These are phyloP conservation scores for Aspergillus awamori DNA, from an alignment of 2,329 filamentous ascomycete species.

Conservation along the genomic window DNA sequence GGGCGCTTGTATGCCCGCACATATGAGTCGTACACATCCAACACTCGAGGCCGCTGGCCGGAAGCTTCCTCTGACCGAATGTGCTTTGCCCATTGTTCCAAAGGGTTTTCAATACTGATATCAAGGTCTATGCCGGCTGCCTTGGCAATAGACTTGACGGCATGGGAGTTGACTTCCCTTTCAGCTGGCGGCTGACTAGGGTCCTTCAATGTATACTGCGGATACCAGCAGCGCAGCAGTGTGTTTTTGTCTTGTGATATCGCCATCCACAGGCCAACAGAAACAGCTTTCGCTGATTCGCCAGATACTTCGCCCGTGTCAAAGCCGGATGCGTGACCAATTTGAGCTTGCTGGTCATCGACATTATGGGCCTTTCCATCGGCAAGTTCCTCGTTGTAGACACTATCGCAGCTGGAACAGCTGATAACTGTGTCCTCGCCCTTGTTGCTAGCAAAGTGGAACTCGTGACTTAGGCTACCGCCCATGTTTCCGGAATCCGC, in stretches of 20 bases:
- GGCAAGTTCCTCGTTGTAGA: constrained; percentile 87
- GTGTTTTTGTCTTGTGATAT: constrained; percentile 62
- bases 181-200: constrained; percentile 35
- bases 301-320: constrained; percentile 25
- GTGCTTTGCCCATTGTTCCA: constrained; percentile 56
- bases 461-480: constrained; percentile 90
- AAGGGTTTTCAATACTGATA: constrained; percentile 65
- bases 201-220: constrained; percentile 46
- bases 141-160: constrained; percentile 60
- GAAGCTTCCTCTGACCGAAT: constrained; percentile 29
- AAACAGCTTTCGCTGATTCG: constrained; percentile 34
- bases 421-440: constrained; percentile 85
- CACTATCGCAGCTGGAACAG: constrained; percentile 73
- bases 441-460: constrained; percentile 76
- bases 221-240: constrained; percentile 71
- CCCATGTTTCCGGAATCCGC: constrained; percentile 98
- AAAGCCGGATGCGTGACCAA: constrained; percentile 24
- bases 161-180: constrained; percentile 59
- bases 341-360: constrained; percentile 10
- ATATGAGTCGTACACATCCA: constrained; percentile 47
- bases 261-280: constrained; percentile 44
- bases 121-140: constrained; percentile 68
- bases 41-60: constrained; percentile 36
- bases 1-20: constrained; percentile 45
- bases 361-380: constrained; percentile 40